phyloP scores from a whole-genome alignment of 2,329 filamentous ascomycete genomes.

The Alternaria novae-zelandiae region DNA sequence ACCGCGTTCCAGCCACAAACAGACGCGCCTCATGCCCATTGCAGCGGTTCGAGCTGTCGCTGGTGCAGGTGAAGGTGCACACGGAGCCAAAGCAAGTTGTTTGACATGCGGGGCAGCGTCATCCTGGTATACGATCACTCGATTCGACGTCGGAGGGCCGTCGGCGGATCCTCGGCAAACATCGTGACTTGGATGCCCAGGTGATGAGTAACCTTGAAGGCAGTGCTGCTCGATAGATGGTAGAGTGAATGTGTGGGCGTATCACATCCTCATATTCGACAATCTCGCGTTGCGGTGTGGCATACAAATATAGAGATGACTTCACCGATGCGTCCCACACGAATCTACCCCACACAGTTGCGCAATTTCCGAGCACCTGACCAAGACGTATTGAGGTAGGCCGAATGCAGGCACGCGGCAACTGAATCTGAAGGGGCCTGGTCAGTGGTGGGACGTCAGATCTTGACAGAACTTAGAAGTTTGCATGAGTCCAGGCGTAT shows the following conservation, averaged over 20 bases:
- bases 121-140: constrained; percentile 11
- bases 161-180: not conserved
- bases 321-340: constrained; percentile 6
- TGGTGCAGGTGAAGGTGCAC: not conserved
- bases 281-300: not conserved
- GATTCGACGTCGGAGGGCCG: not conserved
- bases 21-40: constrained; percentile 18
- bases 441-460: not conserved
- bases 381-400: constrained; percentile 5
- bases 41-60: constrained; percentile 9
- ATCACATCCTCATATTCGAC: too few relatives aligned
- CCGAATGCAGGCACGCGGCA: constrained; percentile 7
- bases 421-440: not conserved
- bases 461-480: not conserved
- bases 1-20: constrained; percentile 14
- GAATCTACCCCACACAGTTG: constrained; percentile 13
- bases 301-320: constrained; percentile 9
- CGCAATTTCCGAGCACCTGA: constrained; percentile 4
- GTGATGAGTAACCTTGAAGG: not conserved
- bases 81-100: constrained; percentile 2
- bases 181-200: not conserved
- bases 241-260: too few relatives aligned
- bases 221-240: too few relatives aligned
- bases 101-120: constrained; percentile 13
- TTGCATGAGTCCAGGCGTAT: not conserved